Percentiles rank a stretch among this genome's conserved stretches.
phyloP scores from a whole-genome alignment of 768 basidiomycete genomes.

The Mycena indigotica region DNA sequence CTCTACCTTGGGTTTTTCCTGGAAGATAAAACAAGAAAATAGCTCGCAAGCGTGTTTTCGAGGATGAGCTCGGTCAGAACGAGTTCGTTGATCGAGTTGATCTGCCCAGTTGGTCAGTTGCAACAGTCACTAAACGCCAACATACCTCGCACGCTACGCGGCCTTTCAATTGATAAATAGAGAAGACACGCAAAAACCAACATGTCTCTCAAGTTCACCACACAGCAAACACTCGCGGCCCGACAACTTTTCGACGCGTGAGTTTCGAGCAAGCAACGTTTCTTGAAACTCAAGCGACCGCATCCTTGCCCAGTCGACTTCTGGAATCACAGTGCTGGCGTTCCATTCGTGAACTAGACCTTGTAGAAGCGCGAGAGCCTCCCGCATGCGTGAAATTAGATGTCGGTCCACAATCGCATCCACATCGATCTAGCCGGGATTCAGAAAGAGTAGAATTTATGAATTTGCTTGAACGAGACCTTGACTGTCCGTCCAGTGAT shows the following conservation, averaged over 20 bases:
- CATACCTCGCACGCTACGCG: slow-evolving; percentile 95
- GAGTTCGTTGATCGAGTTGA: slow-evolving; percentile 97
- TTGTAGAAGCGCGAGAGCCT: slow-evolving; percentile 54
- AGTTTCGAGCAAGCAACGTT: slow-evolving; percentile 59
- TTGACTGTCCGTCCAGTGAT: slow-evolving; percentile 74
- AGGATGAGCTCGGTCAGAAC: slow-evolving; percentile 95
- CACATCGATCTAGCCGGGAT: slow-evolving; percentile 63
- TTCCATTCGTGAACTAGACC: slow-evolving; percentile 60
- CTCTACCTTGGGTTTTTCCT: slow-evolving; percentile 94
- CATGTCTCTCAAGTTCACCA: slow-evolving; percentile 73
- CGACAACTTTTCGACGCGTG: slow-evolving; percentile 45
- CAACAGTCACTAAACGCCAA: no score
- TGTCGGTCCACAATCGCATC: slow-evolving; percentile 68
- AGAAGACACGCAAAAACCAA: slow-evolving; percentile 40
- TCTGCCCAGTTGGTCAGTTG: slow-evolving; percentile 49
- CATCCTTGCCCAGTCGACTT: slow-evolving; percentile 84
- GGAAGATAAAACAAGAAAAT: slow-evolving; percentile 97
- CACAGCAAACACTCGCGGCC: slow-evolving; percentile 59
- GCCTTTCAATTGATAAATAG: slow-evolving; percentile 63
- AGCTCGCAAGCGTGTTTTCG: slow-evolving; percentile 88
- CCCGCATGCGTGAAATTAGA: slow-evolving; percentile 62
- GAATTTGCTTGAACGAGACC: slow-evolving; percentile 45
- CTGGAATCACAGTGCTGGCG: slow-evolving; percentile 50
- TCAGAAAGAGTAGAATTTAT: slow-evolving; percentile 7
- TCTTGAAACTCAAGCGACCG: slow-evolving; percentile 93